Percentiles rank a stretch among this genome's conserved stretches.
Conservation (phyloP, 495 filamentous ascomycete genomes). For the Lasiosphaeria ovina region DNA sequence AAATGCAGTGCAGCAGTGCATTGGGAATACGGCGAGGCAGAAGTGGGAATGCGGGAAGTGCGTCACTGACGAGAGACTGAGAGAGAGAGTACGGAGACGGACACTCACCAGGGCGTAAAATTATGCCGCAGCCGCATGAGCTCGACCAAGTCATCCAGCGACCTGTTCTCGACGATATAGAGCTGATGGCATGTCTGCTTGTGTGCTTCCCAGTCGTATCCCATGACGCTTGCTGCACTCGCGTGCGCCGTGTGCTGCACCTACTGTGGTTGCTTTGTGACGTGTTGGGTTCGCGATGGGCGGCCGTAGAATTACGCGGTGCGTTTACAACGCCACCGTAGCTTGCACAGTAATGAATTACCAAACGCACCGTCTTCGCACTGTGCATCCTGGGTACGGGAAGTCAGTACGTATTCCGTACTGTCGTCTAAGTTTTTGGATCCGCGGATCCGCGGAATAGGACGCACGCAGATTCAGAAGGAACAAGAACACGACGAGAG, state of each 20-base stretch:
- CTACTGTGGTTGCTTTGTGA: neutral
- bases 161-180: slow-evolving; percentile 71
- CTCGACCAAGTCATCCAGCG: slow-evolving; percentile 65
- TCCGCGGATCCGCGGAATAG: too few species aligned
- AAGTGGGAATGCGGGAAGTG: neutral
- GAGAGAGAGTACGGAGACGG: slow-evolving; percentile 1
- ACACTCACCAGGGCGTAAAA: slow-evolving; percentile 61
- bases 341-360: too few species aligned
- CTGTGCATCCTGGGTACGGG: too few species aligned
- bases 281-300: too few species aligned
- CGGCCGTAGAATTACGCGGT: too few species aligned
- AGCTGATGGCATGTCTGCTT: slow-evolving; percentile 65
- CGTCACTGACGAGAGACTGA: neutral
- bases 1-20: too few species aligned
- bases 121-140: slow-evolving; percentile 58
- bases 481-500: too few species aligned
- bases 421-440: too few species aligned
- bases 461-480: too few species aligned
- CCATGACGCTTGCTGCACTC: slow-evolving; percentile 51
- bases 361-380: too few species aligned
- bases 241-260: neutral
- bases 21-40: neutral
- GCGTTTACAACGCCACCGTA: too few species aligned
- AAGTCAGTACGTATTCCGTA: too few species aligned
- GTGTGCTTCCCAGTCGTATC: slow-evolving; percentile 73